Evolutionary conservation across 1,284 basidiomycete genomes (phyloP), one percentile per base, ranked within the genome.

Genomic region (Paramarasmius palmivorus): DNA sequence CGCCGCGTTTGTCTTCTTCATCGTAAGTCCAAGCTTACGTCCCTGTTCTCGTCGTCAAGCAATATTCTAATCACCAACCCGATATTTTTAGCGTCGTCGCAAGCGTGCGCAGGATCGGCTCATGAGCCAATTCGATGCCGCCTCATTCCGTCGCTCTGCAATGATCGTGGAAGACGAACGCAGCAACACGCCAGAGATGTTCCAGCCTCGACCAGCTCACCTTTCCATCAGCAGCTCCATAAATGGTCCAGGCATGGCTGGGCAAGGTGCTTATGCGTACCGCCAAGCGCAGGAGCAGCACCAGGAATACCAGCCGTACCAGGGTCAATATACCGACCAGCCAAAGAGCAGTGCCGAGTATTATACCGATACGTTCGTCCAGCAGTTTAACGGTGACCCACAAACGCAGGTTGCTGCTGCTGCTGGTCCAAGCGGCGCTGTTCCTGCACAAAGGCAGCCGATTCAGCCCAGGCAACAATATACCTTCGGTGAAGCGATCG

Each of bases 121-220:
- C n/a, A 53, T 22, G n/a, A n/a, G n/a, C n/a, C 55, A 57, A 10
- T 60, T 60, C 45, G 49, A 55, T 40, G 59, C 59, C 22, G 50
- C 55, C 14, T 55, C 57, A 44, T 60, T 60, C 53, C 59, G 59
- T 48, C 50, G 53, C 29, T 60, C 59, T 36, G 59, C 59, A 2
- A 60, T 60, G 59, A 51, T 57, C 36, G 54, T 60, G 50, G 39
- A 54, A 6, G 57, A 59, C 19, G 55, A 54, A 15, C 44, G 25
- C 25, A 29, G 23, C 26, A 44, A 32, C 15, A 15, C 42, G 14
- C 51, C 34, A 12, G 42, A 47, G 10, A 37, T 53, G 51, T 53
- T 47, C 35, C 12, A 47, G 44, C 17, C 22, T 41, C 34, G 42
- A 47, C 35, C 34, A 37, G 22, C 29, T 46, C 44, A 25, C 35